Evolutionary conservation across 2,329 filamentous ascomycete genomes (phyloP).

Genomic region (Juglanconis sp.): DNA sequence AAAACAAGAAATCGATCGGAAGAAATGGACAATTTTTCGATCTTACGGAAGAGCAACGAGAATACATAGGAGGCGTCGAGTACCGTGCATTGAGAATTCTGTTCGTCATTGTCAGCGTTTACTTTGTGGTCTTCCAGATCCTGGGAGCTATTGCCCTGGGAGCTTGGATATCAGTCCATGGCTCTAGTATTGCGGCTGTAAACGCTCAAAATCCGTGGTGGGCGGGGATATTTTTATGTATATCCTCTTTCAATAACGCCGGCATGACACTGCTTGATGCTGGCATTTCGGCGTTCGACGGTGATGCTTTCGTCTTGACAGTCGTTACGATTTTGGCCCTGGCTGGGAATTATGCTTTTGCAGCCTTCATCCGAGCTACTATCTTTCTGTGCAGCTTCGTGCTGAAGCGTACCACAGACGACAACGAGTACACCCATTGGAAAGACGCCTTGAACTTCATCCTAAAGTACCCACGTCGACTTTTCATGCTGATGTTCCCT

Average conservation of each 20-base stretch:
- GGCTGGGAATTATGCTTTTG: conserved; percentile 51
- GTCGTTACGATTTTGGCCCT: conserved; percentile 32
- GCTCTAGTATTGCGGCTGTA: conserved; percentile 13
- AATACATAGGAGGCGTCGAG: conserved; percentile 59
- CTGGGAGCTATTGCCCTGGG: conserved; percentile 57
- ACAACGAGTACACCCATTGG: conserved; percentile 34
- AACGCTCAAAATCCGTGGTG: conserved; percentile 48
- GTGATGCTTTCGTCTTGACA: conserved; percentile 30
- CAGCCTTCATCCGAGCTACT: conserved; percentile 42
- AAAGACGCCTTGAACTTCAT: conserved; percentile 45
- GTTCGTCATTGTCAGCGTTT: conserved; percentile 56
- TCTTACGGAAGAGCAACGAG: conserved; percentile 50
- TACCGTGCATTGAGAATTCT: conserved; percentile 61
- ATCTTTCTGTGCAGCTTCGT: conserved; percentile 14
- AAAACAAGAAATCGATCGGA: conserved; percentile 36
- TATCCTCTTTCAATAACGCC: conserved; percentile 56
- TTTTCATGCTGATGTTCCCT: conserved; percentile 64
- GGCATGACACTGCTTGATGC: conserved; percentile 56
- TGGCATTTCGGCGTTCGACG: conserved; percentile 48
- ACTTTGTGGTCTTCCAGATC: conserved; percentile 58
- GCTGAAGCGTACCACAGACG: conserved; percentile 28
- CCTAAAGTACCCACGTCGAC: conserved; percentile 53
- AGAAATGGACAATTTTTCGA: conserved; percentile 55
- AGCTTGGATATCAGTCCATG: conserved; percentile 29
- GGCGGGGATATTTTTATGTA: conserved; percentile 52